Percentiles rank a stretch among this genome's conserved stretches.
Conservation (phyloP, 2,329 filamentous ascomycete species). For the Colletotrichum chlorophyti region DNA sequence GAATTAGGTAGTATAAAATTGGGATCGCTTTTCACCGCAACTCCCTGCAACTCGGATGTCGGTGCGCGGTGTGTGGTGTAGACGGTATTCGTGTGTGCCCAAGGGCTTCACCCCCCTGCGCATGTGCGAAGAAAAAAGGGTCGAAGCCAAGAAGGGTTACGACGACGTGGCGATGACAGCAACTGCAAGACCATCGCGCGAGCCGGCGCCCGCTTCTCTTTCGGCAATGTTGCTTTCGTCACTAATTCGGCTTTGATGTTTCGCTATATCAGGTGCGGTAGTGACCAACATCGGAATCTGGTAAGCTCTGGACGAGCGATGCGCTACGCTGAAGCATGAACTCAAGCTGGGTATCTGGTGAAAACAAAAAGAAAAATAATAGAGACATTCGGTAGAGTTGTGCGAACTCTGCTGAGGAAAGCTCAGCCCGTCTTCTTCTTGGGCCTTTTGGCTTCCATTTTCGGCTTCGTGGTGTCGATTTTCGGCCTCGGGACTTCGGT, state of each 20-base stretch:
- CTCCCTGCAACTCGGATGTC: not conserved
- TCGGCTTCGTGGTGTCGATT: not conserved
- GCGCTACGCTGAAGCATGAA: too few species aligned
- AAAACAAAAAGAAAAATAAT: too few species aligned
- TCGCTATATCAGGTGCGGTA: constrained; percentile 3
- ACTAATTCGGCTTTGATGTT: not conserved
- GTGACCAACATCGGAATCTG: not conserved
- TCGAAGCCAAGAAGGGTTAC: not conserved
- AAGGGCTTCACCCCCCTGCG: not conserved
- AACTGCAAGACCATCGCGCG: constrained; percentile 8
- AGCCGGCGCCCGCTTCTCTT: constrained; percentile 11
- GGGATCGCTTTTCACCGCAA: too few species aligned
- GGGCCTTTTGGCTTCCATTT: not conserved
- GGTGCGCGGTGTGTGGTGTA: too few species aligned
- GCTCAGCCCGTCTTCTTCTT: not conserved
- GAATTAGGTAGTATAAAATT: too few species aligned
- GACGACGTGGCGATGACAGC: constrained; percentile 16
- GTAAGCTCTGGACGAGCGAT: not conserved
- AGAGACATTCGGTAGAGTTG: too few species aligned
- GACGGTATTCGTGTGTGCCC: too few species aligned
- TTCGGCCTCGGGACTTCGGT: not conserved
- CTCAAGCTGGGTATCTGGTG: too few species aligned
- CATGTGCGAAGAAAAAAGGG: not conserved
- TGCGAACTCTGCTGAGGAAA: too few species aligned
- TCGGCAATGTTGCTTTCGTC: constrained; percentile 11